phyloP scores from a whole-genome alignment of 1,139 yeast species.

The Suhomyces chickasaworum region DNA sequence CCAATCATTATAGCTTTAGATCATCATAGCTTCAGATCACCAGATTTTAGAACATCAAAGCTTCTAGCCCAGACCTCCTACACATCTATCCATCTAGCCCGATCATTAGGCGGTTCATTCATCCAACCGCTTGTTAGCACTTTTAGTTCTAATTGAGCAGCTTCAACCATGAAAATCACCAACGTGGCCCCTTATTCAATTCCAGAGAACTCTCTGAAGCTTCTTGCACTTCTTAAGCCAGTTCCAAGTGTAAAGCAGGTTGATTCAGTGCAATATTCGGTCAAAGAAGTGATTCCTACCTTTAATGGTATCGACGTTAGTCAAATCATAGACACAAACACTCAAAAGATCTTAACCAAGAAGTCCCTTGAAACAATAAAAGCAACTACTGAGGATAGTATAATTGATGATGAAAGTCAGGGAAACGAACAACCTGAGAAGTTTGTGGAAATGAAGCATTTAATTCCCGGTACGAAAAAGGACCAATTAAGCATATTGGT shows the following conservation, averaged over 20 bases:
- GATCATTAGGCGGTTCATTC: too few relatives aligned
- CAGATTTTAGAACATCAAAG: too few relatives aligned
- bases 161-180: slow-evolving; percentile 3
- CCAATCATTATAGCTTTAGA: too few relatives aligned
- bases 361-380: slow-evolving; percentile 7
- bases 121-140: too few relatives aligned
- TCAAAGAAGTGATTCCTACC: slow-evolving; percentile 24
- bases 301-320: slow-evolving; percentile 27
- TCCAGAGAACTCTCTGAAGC: slow-evolving; percentile 17
- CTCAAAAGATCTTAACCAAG: slow-evolving; percentile 21
- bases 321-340: slow-evolving; percentile 26
- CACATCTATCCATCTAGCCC: too few relatives aligned
- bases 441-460: slow-evolving; percentile 27
- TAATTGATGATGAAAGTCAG: slow-evolving; percentile 9
- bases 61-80: too few relatives aligned
- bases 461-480: slow-evolving; percentile 34
- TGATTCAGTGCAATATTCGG: background rate
- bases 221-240: slow-evolving; percentile 19
- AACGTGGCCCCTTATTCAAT: slow-evolving; percentile 20
- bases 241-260: slow-evolving; percentile 3
- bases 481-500: slow-evolving; percentile 43
- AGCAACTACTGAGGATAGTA: slow-evolving; percentile 18
- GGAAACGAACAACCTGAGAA: slow-evolving; percentile 10
- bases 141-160: too few relatives aligned
- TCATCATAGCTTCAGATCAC: too few relatives aligned